phyloP scores from a whole-genome alignment of 108 stramenopile genomes.

The Aurantiochytrium sp. region DNA sequence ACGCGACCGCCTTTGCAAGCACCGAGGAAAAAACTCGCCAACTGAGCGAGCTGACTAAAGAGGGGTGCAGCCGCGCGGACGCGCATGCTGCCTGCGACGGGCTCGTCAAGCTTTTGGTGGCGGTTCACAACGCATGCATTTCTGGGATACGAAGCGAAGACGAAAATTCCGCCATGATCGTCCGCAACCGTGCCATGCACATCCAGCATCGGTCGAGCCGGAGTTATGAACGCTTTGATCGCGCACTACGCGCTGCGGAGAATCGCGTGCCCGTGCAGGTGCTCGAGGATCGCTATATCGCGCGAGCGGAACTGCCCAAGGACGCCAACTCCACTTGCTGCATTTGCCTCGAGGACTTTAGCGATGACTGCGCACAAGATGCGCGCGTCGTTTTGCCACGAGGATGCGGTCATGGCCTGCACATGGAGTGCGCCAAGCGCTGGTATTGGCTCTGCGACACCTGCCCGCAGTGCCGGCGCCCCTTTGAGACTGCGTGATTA shows the following conservation, averaged over 20 bases:
- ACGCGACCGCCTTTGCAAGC: neutral
- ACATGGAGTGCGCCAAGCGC: neutral
- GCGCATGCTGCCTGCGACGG: neutral
- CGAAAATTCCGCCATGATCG: neutral
- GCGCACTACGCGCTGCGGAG: neutral
- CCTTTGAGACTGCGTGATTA: no score
- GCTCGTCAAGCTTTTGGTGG: neutral
- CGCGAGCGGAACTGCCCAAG: neutral
- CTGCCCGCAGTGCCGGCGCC: neutral
- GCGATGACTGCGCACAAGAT: neutral
- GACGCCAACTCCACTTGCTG: neutral
- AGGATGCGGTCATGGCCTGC: neutral
- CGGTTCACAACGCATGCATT: neutral
- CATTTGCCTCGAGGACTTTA: neutral
- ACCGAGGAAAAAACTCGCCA: neutral
- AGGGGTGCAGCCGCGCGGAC: neutral
- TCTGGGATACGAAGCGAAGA: neutral
- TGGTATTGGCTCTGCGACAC: neutral
- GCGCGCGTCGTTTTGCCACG: neutral
- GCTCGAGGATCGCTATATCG: neutral
- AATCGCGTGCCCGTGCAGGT: neutral
- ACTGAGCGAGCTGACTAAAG: neutral
- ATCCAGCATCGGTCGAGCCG: neutral
- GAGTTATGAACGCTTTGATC: neutral
- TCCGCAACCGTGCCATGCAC: neutral